A percentile compares a stretch with the other conserved stretches of the same genome.
Evolutionary conservation across 1,284 basidiomycete genomes (phyloP).

Genomic region (Serendipita sp.): DNA sequence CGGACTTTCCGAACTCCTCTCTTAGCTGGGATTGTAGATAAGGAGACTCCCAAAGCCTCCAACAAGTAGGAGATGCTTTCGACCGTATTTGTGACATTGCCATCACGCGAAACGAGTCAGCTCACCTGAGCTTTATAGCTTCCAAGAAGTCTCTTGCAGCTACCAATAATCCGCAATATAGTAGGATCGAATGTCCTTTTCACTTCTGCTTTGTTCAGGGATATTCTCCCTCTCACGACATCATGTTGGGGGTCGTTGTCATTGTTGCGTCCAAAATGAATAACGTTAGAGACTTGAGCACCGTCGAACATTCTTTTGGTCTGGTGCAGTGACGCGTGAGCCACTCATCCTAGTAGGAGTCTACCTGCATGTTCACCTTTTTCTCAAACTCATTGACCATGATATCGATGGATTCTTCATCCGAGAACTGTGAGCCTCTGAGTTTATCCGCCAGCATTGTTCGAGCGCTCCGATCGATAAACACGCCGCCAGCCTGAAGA

Average conservation of each 20-base stretch:
- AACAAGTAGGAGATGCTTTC: background rate
- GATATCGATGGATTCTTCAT: background rate
- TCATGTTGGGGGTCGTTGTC: constrained; percentile 4
- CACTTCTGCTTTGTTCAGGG: constrained; percentile 6
- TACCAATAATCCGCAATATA: background rate
- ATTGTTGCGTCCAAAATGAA: constrained; percentile 4
- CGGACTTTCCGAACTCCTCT: background rate
- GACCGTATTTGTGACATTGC: background rate
- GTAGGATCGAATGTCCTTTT: background rate
- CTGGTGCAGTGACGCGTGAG: background rate
- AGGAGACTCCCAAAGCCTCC: background rate
- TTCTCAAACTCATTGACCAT: background rate
- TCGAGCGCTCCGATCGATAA: background rate
- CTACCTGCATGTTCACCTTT: background rate
- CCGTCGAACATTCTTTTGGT: constrained; percentile 8
- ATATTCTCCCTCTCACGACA: constrained; percentile 4
- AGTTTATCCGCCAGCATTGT: background rate
- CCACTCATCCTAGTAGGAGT: background rate
- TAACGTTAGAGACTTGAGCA: background rate
- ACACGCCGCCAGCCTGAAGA: background rate
- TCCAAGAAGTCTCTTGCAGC: background rate
- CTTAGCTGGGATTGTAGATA: background rate
- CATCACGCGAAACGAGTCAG: background rate
- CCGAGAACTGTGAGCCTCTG: background rate
- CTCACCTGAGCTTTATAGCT: background rate